phyloP scores from a whole-genome alignment of 148 eudicot genomes.

The Drosera capensis region DNA sequence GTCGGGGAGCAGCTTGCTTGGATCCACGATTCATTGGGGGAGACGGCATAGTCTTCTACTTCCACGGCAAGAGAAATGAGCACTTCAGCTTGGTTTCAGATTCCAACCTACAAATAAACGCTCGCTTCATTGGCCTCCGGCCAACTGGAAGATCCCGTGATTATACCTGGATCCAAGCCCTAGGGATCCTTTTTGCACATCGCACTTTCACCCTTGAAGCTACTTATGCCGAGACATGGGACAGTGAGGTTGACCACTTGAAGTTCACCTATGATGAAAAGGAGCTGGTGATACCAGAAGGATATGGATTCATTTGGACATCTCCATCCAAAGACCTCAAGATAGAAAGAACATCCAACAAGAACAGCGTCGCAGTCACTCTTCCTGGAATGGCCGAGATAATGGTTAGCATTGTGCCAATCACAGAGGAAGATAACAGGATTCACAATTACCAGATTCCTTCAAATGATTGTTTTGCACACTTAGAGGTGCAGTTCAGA shows the following conservation, averaged over 20 bases:
- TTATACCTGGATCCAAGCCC: conserved; percentile 67
- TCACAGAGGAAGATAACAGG: conserved; percentile 47
- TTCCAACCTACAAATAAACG: conserved; percentile 49
- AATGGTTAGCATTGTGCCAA: conserved; percentile 38
- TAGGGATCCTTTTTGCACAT: conserved; percentile 36
- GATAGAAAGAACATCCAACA: conserved; percentile 34
- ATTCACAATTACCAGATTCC: conserved; percentile 52
- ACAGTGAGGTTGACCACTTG: conserved; percentile 33
- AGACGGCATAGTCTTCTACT: conserved; percentile 62
- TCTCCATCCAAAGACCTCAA: conserved; percentile 18
- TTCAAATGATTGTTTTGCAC: conserved; percentile 45
- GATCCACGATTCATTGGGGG: conserved; percentile 76
- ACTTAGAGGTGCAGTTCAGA: conserved; percentile 48
- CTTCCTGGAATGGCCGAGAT: conserved; percentile 31
- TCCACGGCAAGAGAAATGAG: conserved; percentile 56
- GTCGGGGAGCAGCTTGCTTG: conserved; percentile 55
- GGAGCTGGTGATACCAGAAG: conserved; percentile 23
- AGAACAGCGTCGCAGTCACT: conserved; percentile 32
- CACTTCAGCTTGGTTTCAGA: conserved; percentile 57
- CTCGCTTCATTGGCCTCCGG: conserved; percentile 48
- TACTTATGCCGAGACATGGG: conserved; percentile 37
- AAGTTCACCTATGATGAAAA: conserved; percentile 36
- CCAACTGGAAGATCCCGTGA: conserved; percentile 41
- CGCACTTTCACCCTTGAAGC: conserved; percentile 47
- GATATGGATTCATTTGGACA: conserved; percentile 27